Conservation (phyloP, 768 basidiomycete species). For the Suillus subluteus region DNA sequence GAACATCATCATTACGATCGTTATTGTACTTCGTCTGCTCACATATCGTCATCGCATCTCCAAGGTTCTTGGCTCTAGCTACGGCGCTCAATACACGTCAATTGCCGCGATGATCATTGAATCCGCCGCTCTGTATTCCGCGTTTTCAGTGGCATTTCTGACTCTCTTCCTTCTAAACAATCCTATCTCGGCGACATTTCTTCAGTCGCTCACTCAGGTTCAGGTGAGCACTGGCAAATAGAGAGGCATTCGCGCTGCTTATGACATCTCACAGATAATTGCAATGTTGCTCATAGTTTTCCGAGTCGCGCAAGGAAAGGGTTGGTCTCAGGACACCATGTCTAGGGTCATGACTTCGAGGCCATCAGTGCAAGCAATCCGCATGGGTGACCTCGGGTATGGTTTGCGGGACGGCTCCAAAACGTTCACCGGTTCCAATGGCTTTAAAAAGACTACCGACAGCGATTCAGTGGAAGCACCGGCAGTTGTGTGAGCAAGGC, state of each 20-base stretch:
- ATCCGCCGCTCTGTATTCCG: conserved; percentile 35
- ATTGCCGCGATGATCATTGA: conserved; percentile 41
- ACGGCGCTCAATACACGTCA: conserved; percentile 32
- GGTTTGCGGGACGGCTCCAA: neutral
- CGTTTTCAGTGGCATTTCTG: conserved; percentile 33
- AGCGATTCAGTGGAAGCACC: neutral
- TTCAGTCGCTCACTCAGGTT: conserved; percentile 32
- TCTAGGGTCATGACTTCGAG: neutral
- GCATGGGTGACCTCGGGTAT: neutral
- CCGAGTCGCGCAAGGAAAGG: conserved; percentile 33
- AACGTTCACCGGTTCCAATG: neutral
- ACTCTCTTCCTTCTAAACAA: conserved; percentile 26
- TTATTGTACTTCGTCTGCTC: conserved; percentile 35
- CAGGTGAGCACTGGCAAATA: conserved; percentile 24
- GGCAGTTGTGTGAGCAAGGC: neutral
- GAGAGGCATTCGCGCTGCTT: neutral
- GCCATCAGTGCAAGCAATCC: neutral
- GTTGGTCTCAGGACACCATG: conserved; percentile 22
- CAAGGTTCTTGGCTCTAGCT: conserved; percentile 24
- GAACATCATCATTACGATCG: conserved; percentile 37
- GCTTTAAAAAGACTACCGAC: neutral
- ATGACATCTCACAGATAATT: conserved; percentile 23
- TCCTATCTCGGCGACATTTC: conserved; percentile 31
- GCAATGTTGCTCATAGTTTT: conserved; percentile 35
- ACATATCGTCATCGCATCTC: conserved; percentile 18